These are phyloP conservation scores for Pseudozyma pruni DNA, from an alignment of 1,284 basidiomycete genomes.

Conservation along the genomic window DNA sequence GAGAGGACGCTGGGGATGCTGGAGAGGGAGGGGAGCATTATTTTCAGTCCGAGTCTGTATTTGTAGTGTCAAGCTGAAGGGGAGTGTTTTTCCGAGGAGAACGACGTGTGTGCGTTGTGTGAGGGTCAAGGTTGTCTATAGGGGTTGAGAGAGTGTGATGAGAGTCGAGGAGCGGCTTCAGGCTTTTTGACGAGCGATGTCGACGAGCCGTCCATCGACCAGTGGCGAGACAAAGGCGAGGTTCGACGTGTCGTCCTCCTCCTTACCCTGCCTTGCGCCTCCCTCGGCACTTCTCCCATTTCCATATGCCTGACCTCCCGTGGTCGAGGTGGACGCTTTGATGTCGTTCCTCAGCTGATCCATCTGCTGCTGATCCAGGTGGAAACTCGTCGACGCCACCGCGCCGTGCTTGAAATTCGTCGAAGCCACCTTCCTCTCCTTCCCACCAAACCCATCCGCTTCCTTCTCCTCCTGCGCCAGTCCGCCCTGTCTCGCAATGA, in stretches of 20 bases:
- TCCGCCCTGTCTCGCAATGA: constrained; percentile 7
- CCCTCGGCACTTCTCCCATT: neutral
- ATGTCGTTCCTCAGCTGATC: constrained; percentile 22
- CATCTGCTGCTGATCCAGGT: constrained; percentile 31
- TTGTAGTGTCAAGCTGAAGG: no score
- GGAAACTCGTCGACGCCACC: constrained; percentile 17
- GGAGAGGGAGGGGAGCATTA: constrained; percentile 65
- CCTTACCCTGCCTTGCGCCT: neutral
- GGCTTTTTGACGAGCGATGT: constrained; percentile 34
- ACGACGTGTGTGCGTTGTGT: constrained; percentile 4
- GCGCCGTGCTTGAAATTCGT: constrained; percentile 21
- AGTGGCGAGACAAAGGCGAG: constrained; percentile 57
- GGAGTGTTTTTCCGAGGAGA: neutral
- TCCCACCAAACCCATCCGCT: neutral
- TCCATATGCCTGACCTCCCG: neutral
- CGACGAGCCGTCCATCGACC: constrained; percentile 54
- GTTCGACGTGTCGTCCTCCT: constrained; percentile 32
- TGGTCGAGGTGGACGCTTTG: constrained; percentile 3
- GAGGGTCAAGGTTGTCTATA: neutral
- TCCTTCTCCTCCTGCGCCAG: neutral
- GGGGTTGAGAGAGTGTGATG: neutral
- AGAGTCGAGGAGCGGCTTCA: neutral
- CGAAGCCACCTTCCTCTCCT: neutral
- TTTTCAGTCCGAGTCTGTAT: constrained; percentile 61
- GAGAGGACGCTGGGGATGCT: constrained; percentile 55